A percentile compares a stretch with the other conserved stretches of the same genome.
These are phyloP conservation scores for Brachypodium distachyon DNA, from an alignment of 202 grass and related monocot species.

Conservation along the genomic window DNA sequence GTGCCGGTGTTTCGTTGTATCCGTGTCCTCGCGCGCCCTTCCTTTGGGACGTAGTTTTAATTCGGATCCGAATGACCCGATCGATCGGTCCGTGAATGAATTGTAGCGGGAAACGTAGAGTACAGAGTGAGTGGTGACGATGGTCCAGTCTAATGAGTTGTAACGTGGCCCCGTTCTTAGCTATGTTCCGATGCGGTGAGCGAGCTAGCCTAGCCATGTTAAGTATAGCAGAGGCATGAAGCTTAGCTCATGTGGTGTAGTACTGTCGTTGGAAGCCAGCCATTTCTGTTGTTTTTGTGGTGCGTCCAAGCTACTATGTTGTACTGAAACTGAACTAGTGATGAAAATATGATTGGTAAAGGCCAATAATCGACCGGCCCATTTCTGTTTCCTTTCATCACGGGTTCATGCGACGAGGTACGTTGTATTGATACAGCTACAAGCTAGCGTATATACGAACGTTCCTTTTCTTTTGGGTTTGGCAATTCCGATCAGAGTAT, in stretches of 20 bases:
- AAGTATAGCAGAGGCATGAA: background rate
- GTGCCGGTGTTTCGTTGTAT: background rate
- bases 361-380: background rate
- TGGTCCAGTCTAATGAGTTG: background rate
- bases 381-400: background rate
- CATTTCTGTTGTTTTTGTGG: background rate
- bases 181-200: too few relatives aligned
- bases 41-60: background rate
- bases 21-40: background rate
- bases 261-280: background rate
- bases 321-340: background rate
- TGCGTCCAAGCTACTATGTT: background rate
- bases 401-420: background rate
- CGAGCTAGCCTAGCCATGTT: background rate
- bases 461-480: too few relatives aligned
- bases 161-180: background rate
- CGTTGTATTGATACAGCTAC: background rate
- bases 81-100: background rate
- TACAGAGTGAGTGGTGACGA: too few relatives aligned
- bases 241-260: background rate
- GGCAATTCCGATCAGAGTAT: background rate
- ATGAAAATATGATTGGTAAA: slow-evolving; percentile 33
- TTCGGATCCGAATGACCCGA: too few relatives aligned
- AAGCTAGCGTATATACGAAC: too few relatives aligned
- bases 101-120: background rate